A percentile compares a stretch with the other conserved stretches of the same genome.
Conservation (phyloP, 371 early-diverging fungal species). For the Mucor plumbeus region DNA sequence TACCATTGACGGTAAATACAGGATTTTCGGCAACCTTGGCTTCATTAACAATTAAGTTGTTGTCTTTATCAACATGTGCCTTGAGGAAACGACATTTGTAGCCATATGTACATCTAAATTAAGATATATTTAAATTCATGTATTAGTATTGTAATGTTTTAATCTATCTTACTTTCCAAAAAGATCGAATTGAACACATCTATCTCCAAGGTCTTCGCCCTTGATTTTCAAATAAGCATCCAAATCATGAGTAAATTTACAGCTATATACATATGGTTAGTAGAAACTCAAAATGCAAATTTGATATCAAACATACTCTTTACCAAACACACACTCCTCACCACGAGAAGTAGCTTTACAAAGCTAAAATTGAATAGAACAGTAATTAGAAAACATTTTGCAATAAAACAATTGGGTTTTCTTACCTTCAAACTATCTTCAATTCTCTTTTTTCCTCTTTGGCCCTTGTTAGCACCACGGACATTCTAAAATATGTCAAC, state of each 20-base stretch:
- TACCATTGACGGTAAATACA: conserved; percentile 46
- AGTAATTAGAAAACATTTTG: not conserved
- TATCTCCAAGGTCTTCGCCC: conserved; percentile 77
- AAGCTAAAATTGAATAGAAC: conserved; percentile 31
- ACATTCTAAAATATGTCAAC: conserved; percentile 15
- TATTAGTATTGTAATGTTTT: not conserved
- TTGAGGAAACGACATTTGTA: conserved; percentile 80
- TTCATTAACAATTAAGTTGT: conserved; percentile 56
- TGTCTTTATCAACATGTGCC: conserved; percentile 69
- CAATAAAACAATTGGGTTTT: not conserved
- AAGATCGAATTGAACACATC: conserved; percentile 73
- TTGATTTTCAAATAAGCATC: conserved; percentile 63
- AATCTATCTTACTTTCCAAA: conserved; percentile 70
- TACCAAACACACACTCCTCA: conserved; percentile 57
- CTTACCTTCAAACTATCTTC: conserved; percentile 40
- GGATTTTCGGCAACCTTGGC: conserved; percentile 47
- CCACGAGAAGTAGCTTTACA: conserved; percentile 59
- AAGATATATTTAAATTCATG: not conserved
- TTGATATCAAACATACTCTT: conserved; percentile 35
- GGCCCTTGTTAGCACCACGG: conserved; percentile 47
- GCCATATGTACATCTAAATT: conserved; percentile 59
- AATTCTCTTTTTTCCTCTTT: conserved; percentile 48
- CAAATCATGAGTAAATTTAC: conserved; percentile 73
- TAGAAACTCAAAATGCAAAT: no score
- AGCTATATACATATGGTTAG: conserved; percentile 34